Evolutionary conservation across 345 rosid species (phyloP).

Genomic region (Hirschfeldia incana): DNA sequence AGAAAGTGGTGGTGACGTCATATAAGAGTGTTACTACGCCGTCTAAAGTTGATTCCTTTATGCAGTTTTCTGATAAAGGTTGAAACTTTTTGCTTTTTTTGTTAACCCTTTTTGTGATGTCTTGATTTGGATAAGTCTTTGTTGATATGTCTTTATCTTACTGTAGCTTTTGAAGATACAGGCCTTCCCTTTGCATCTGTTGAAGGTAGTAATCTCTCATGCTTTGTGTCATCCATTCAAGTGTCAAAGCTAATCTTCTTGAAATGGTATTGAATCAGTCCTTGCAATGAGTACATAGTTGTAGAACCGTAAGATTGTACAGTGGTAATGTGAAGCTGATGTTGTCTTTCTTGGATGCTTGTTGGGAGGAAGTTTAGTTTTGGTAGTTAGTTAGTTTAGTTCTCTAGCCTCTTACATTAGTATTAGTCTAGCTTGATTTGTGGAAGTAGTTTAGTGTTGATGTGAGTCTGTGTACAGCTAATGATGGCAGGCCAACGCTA

Average conservation of each 20-base stretch:
- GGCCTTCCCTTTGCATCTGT: slow-evolving; percentile 77
- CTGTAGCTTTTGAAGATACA: slow-evolving; percentile 86
- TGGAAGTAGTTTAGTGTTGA: slow-evolving; percentile 5
- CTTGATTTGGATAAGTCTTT: slow-evolving; percentile 10
- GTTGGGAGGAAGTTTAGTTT: background rate
- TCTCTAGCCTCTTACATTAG: background rate
- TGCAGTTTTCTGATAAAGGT: slow-evolving; percentile 71
- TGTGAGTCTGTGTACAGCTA: slow-evolving; percentile 51
- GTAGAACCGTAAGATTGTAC: too few species aligned
- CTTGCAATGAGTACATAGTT: too few species aligned
- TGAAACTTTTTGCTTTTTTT: background rate
- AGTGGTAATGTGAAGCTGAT: background rate
- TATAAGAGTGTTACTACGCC: slow-evolving; percentile 50
- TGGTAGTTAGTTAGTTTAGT: background rate
- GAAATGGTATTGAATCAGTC: background rate
- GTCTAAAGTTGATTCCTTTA: slow-evolving; percentile 70
- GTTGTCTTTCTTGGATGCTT: background rate
- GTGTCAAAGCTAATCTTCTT: background rate
- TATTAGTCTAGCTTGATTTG: slow-evolving; percentile 1
- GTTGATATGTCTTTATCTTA: slow-evolving; percentile 14
- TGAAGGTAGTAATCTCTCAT: slow-evolving; percentile 57
- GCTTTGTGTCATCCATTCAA: slow-evolving; percentile 5
- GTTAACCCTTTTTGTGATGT: slow-evolving; percentile 6
- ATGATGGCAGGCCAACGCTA: slow-evolving; percentile 70
- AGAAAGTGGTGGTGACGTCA: slow-evolving; percentile 37